Conservation (phyloP, 768 basidiomycete genomes). For the Tricholoma sp. region DNA sequence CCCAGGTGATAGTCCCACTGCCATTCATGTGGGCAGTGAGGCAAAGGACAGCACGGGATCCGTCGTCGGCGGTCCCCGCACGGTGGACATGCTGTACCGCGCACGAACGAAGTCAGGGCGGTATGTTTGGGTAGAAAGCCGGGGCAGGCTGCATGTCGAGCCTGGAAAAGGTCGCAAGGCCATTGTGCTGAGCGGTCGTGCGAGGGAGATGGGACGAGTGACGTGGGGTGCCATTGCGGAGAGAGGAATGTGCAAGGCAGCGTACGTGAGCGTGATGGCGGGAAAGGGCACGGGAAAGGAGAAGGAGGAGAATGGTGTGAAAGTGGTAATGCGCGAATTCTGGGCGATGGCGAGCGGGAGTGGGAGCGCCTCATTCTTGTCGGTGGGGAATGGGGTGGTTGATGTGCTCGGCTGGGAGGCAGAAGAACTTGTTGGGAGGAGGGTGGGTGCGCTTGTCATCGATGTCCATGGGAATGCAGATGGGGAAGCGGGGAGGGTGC, state of each 20-base stretch:
- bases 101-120: constrained; percentile 57
- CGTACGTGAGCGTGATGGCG: background rate
- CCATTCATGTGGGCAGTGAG: background rate
- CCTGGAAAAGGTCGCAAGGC: constrained; percentile 93
- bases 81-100: constrained; percentile 83
- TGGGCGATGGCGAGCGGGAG: constrained; percentile 46
- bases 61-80: constrained; percentile 33
- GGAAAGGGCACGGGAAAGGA: background rate
- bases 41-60: background rate
- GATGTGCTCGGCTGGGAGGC: constrained; percentile 61
- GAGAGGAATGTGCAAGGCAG: background rate
- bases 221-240: constrained; percentile 50
- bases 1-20: background rate
- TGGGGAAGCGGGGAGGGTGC: constrained; percentile 8
- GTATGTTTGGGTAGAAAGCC: constrained; percentile 88
- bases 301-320: constrained; percentile 5
- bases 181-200: constrained; percentile 83
- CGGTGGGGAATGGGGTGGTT: background rate
- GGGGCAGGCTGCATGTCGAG: constrained; percentile 87
- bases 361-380: background rate
- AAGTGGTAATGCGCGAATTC: constrained; percentile 29
- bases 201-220: constrained; percentile 58
- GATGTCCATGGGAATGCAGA: constrained; percentile 16
- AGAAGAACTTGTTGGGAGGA: constrained; percentile 48
- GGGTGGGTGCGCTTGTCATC: constrained; percentile 33